These are phyloP conservation scores for Chlamydomonas sp. DNA, from an alignment of 139 green algal genomes.

Conservation along the genomic window DNA sequence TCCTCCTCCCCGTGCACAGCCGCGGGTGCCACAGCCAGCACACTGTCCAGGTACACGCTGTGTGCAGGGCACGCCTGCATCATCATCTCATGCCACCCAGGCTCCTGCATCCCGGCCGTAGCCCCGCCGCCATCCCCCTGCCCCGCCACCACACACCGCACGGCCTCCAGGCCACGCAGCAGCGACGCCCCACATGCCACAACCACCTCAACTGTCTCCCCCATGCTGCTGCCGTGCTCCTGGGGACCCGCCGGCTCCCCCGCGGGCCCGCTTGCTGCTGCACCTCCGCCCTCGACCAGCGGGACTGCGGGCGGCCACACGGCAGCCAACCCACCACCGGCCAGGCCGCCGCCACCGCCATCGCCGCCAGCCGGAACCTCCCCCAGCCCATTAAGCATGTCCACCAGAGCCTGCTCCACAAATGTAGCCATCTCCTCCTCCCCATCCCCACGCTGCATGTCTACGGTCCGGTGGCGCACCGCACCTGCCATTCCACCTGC, in stretches of 20 bases:
- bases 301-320: not conserved
- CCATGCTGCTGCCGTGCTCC: no score
- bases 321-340: not conserved
- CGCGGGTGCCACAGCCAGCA: no score
- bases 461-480: no score
- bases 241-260: not conserved
- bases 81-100: no score
- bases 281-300: not conserved
- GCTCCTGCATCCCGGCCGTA: not conserved
- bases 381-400: not conserved
- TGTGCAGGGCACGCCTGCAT: no score
- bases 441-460: no score
- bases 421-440: no score
- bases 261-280: no score
- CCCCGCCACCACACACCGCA: slow-evolving; percentile 9
- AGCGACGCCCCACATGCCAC: not conserved
- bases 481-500: no score
- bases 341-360: not conserved
- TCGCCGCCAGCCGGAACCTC: not conserved
- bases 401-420: no score
- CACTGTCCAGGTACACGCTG: no score
- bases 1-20: no score
- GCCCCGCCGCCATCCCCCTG: not conserved
- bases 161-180: not conserved
- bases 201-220: not conserved